These are phyloP conservation scores for Ophiocordyceps camponoti-rufipedis DNA, from an alignment of 2,329 filamentous ascomycete species.

Conservation along the genomic window DNA sequence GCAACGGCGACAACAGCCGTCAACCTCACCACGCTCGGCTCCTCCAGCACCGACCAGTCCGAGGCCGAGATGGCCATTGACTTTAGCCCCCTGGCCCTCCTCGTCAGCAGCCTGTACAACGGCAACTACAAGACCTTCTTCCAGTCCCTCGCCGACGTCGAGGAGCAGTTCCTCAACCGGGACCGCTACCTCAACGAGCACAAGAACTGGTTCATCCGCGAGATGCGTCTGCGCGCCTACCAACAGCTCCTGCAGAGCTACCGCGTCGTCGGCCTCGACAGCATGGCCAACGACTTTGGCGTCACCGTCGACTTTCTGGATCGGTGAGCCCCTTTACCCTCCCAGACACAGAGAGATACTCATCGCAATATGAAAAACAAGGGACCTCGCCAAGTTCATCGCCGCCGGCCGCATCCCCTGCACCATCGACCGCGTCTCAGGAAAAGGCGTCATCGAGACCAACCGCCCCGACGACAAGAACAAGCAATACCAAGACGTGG, in stretches of 20 bases:
- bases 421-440: slow-evolving; percentile 92
- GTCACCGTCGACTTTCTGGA: slow-evolving; percentile 94
- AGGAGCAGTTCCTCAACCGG: slow-evolving; percentile 84
- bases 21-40: slow-evolving; percentile 73
- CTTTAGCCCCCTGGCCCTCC: slow-evolving; percentile 70
- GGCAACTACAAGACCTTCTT: slow-evolving; percentile 94
- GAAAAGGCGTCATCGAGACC: slow-evolving; percentile 93
- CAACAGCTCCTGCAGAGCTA: slow-evolving; percentile 96
- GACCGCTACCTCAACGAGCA: slow-evolving; percentile 95
- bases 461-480: slow-evolving; percentile 98
- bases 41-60: slow-evolving; percentile 44
- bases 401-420: slow-evolving; percentile 85
- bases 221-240: slow-evolving; percentile 94
- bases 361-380: not conserved
- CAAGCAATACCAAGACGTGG: slow-evolving; percentile 96
- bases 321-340: slow-evolving; percentile 40
- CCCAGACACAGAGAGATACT: too few relatives aligned
- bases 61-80: slow-evolving; percentile 72
- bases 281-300: slow-evolving; percentile 94
- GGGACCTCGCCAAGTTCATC: slow-evolving; percentile 88
- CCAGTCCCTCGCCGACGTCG: slow-evolving; percentile 69
- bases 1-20: slow-evolving; percentile 40
- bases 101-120: slow-evolving; percentile 82
- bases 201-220: slow-evolving; percentile 89
- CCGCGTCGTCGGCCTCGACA: slow-evolving; percentile 86